These are phyloP conservation scores for Rhodosporidiobolus odoratus DNA, from an alignment of 768 basidiomycete species.

Conservation along the genomic window DNA sequence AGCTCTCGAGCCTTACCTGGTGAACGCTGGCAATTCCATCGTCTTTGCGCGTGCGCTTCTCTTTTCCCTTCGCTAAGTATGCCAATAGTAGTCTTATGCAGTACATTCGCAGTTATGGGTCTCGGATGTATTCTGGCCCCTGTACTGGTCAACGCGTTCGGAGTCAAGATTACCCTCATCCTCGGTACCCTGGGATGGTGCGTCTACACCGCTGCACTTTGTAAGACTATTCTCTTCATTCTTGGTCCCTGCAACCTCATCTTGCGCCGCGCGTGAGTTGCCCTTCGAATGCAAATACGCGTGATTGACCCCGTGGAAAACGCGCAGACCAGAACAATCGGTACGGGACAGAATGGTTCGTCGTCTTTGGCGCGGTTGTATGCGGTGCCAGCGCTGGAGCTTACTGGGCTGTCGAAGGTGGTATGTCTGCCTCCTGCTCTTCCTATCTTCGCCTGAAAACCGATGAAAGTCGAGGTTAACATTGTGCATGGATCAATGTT, in stretches of 20 bases:
- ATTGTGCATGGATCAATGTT: no score
- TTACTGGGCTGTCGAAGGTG: constrained; percentile 20
- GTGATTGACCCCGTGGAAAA: not conserved
- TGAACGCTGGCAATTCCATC: constrained; percentile 6
- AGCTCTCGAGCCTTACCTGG: constrained; percentile 9
- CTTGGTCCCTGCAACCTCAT: not conserved
- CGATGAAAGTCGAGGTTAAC: not conserved
- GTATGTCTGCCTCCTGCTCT: not conserved
- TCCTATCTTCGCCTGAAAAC: not conserved
- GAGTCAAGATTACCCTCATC: not conserved
- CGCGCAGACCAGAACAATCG: constrained; percentile 15
- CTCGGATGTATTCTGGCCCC: not conserved
- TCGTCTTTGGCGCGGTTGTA: constrained; percentile 15
- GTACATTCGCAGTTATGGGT: constrained; percentile 6
- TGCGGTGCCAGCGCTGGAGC: constrained; percentile 7
- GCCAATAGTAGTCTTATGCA: not conserved
- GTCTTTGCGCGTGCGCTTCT: not conserved
- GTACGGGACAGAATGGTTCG: constrained; percentile 24
- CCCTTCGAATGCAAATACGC: not conserved
- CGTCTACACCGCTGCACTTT: constrained; percentile 13
- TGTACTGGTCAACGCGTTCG: not conserved
- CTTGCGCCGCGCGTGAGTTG: accelerated
- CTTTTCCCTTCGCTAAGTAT: not conserved
- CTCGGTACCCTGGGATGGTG: constrained; percentile 18
- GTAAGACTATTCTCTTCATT: not conserved